Evolutionary conservation across 1,284 basidiomycete genomes (phyloP).

Genomic region (Cryptococcus neoformans): DNA sequence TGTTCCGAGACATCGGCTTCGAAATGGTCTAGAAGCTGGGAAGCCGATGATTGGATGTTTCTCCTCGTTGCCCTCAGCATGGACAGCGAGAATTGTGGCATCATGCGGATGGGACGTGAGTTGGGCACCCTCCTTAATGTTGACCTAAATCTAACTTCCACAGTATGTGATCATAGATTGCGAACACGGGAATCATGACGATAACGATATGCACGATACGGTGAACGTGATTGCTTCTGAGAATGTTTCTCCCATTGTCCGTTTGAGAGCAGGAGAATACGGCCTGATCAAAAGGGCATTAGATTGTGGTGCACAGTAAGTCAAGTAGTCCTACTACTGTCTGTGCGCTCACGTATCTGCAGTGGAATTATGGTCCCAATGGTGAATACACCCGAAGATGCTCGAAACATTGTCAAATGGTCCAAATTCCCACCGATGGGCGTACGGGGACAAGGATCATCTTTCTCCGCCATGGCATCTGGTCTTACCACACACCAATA

Average conservation of each 20-base stretch:
- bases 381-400: constrained; percentile 28
- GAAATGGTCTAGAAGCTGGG: no score
- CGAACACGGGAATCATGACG: no score
- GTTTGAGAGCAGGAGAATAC: neutral
- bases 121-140: no score
- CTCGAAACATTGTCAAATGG: constrained; percentile 12
- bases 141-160: no score
- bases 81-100: no score
- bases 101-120: no score
- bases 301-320: constrained; percentile 5
- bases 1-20: no score
- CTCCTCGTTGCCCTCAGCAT: no score
- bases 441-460: constrained; percentile 27
- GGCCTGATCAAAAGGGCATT: neutral
- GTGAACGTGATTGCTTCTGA: no score
- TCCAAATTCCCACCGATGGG: constrained; percentile 33
- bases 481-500: constrained; percentile 28
- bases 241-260: neutral
- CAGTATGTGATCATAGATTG: no score
- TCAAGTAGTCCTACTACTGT: neutral
- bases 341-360: neutral
- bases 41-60: no score
- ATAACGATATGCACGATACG: no score
- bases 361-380: constrained; percentile 29
- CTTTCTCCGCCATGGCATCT: constrained; percentile 23